Evolutionary conservation across 768 basidiomycete genomes (phyloP), one percentile per base, ranked within the genome.

Genomic region (Obba rivulosa): DNA sequence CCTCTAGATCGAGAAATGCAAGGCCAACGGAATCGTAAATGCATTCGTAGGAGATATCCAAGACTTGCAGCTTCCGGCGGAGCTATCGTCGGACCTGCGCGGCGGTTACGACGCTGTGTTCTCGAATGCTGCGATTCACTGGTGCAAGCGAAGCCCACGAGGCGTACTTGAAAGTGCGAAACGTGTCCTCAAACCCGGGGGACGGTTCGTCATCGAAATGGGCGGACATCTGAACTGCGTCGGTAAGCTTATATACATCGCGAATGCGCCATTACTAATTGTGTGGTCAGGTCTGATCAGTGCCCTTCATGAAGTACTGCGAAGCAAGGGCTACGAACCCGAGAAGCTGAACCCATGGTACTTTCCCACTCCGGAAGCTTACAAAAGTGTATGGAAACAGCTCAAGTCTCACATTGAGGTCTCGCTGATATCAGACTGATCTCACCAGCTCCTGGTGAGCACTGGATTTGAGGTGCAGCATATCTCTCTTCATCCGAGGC

Each of bases 111-210:
- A 91, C 58, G 81, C 79, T 0, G 83, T 85, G 2, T 93, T 93
- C 69, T 84, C 82, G 45, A 90, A 85, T 52, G 87, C 92, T 0
- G 73, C 77, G 3, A 60, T 93, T 52, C 91, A 94, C 57, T 93
- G 90, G 91, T 92, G 89, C 66, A 92, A 88, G 63, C 67, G 69
- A 4, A 72, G 85, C 55, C 92, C 91, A 1, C 62, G 58, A 2
- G 81, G 78, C 1, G 89, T 91, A 8, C 61, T 91, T 9, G 64
- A 72, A 13, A 74, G 80, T 42, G 75, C 77, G n/a, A 77, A 76
- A 57, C 71, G 67, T 39, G 65, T 85, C 9, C 67, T 92, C 46
- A 88, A 80, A 56, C 74, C 72, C 1, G 85, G 85, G 0, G 90
- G 89, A 2, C 70, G 83, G 18, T 78, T 92, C 40, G 81, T 81